A percentile compares a stretch with the other conserved stretches of the same genome.
These are phyloP conservation scores for Brassica juncea DNA, from an alignment of 345 rosid genomes.

Conservation along the genomic window DNA sequence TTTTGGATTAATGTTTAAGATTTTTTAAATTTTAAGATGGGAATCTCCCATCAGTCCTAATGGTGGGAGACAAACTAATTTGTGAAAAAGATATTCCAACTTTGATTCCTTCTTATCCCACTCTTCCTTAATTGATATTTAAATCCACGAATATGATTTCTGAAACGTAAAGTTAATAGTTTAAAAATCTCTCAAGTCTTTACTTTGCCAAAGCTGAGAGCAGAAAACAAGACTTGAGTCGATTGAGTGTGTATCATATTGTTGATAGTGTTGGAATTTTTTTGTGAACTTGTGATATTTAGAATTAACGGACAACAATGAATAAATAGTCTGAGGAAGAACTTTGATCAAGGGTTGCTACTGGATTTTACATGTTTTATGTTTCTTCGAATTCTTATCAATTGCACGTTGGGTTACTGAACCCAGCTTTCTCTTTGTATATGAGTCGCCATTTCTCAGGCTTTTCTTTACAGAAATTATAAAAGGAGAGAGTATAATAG, in stretches of 20 bases:
- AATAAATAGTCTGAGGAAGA: background rate
- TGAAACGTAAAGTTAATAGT: background rate
- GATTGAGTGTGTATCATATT: background rate
- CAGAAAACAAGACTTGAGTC: background rate
- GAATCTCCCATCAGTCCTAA: conserved; percentile 26
- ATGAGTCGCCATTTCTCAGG: no score
- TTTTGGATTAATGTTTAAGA: conserved; percentile 13
- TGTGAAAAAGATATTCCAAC: background rate
- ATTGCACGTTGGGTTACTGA: no score
- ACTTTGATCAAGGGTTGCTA: background rate
- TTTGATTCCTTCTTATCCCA: conserved; percentile 27
- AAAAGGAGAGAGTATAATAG: background rate
- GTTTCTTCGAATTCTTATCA: no score
- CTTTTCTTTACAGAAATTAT: background rate
- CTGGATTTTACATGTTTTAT: no score
- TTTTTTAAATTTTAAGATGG: conserved; percentile 3
- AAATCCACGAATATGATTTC: background rate
- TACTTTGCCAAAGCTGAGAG: background rate
- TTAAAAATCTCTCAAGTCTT: background rate
- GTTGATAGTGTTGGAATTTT: background rate
- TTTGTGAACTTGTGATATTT: conserved; percentile 1
- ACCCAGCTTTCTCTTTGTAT: background rate
- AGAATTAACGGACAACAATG: background rate
- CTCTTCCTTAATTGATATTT: background rate
- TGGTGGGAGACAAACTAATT: conserved; percentile 24